phyloP scores from a whole-genome alignment of 2,329 filamentous ascomycete genomes.

The Tolypocladium ophioglossoides region DNA sequence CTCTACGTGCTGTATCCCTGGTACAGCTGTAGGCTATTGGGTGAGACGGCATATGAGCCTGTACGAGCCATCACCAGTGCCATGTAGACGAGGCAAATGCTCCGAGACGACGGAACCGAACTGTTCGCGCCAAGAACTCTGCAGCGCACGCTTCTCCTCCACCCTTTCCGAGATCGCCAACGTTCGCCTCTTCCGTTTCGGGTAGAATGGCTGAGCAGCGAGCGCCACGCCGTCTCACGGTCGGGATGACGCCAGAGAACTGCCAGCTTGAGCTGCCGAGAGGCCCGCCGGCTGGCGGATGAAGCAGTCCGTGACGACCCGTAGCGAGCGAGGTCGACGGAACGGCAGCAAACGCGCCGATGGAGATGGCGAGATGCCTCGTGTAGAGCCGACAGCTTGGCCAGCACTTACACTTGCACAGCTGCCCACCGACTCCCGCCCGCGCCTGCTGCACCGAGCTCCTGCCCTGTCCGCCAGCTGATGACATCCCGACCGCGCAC shows the following conservation, averaged over 20 bases:
- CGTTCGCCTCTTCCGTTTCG: not conserved
- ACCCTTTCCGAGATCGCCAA: not conserved
- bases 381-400: not conserved
- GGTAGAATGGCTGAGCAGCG: not conserved
- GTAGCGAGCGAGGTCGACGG: not conserved
- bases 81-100: not conserved
- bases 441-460: not conserved
- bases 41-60: not conserved
- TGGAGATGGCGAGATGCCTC: not conserved
- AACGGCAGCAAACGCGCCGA: not conserved
- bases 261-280: not conserved
- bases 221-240: not conserved
- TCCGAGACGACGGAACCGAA: not conserved
- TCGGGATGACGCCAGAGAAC: not conserved
- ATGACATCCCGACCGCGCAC: not conserved
- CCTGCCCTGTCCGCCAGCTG: not conserved
- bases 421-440: not conserved
- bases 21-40: not conserved
- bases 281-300: not conserved
- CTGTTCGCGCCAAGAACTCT: not conserved
- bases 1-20: not conserved
- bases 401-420: not conserved
- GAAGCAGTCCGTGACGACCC: not conserved
- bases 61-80: not conserved
- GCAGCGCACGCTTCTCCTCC: not conserved